These are phyloP conservation scores for Sugiyamaella lignohabitans DNA, from an alignment of 805 yeast species.

Conservation along the genomic window DNA sequence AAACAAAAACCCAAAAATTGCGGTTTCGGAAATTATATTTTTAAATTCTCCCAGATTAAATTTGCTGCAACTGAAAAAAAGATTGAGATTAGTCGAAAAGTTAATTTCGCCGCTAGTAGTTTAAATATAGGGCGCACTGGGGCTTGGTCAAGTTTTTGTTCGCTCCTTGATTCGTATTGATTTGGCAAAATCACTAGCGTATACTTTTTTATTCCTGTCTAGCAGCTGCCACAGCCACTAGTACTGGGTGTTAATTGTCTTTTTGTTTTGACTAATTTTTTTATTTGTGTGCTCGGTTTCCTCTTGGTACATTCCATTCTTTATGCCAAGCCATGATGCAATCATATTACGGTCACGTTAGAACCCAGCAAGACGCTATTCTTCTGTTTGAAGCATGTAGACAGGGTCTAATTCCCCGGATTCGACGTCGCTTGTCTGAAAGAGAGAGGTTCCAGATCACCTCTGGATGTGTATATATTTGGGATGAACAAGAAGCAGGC, in stretches of 20 bases:
- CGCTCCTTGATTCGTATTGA: too few relatives aligned
- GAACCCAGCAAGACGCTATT: constrained; percentile 56
- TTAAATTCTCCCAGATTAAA: too few relatives aligned
- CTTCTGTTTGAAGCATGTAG: constrained; percentile 60
- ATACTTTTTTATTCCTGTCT: too few relatives aligned
- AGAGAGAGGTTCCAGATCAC: constrained; percentile 47
- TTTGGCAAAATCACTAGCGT: too few relatives aligned
- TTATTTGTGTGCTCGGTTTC: neutral
- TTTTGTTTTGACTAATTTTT: neutral
- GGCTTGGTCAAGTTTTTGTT: too few relatives aligned
- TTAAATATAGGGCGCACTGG: too few relatives aligned
- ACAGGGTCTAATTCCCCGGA: constrained; percentile 46
- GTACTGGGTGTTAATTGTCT: neutral
- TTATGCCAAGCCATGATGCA: constrained; percentile 37
- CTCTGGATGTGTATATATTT: constrained; percentile 58
- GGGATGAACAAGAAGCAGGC: constrained; percentile 66
- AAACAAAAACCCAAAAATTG: too few relatives aligned
- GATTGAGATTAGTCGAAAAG: too few relatives aligned
- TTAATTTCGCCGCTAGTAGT: too few relatives aligned
- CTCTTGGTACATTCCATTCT: neutral
- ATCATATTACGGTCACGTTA: constrained; percentile 55
- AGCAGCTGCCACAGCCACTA: too few relatives aligned
- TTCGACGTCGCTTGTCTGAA: constrained; percentile 51
- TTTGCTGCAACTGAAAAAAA: too few relatives aligned
- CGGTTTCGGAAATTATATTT: too few relatives aligned